A percentile compares a stretch with the other conserved stretches of the same genome.
These are phyloP conservation scores for Aspergillus vadensis DNA, from an alignment of 2,329 filamentous ascomycete genomes.

Conservation along the genomic window DNA sequence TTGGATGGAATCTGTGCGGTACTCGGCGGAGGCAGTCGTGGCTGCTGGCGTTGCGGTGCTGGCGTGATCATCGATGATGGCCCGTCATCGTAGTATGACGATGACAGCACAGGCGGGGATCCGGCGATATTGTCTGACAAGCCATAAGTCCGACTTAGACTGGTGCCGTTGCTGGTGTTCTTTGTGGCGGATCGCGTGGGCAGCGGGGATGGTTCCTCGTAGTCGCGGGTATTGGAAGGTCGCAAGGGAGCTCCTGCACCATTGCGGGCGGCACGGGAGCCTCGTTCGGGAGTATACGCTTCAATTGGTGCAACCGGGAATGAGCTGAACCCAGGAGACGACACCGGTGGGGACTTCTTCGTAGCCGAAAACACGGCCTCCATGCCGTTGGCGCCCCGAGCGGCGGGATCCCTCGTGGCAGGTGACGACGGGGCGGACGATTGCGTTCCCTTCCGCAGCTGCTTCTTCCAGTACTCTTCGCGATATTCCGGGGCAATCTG, in stretches of 20 bases:
- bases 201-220: slow-evolving; percentile 47
- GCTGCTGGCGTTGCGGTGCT: slow-evolving; percentile 52
- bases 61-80: slow-evolving; percentile 52
- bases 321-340: slow-evolving; percentile 45
- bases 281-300: slow-evolving; percentile 52
- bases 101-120: slow-evolving; percentile 52
- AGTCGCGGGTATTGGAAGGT: slow-evolving; percentile 37
- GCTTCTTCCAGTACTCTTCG: slow-evolving; percentile 82
- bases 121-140: slow-evolving; percentile 43
- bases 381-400: slow-evolving; percentile 40
- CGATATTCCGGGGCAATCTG: slow-evolving; percentile 81
- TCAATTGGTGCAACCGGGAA: slow-evolving; percentile 47
- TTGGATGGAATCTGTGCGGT: slow-evolving; percentile 53
- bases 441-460: slow-evolving; percentile 46
- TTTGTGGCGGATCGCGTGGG: slow-evolving; percentile 37
- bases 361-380: slow-evolving; percentile 44
- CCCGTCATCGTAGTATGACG: slow-evolving; percentile 52
- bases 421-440: slow-evolving; percentile 51
- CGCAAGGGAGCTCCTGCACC: slow-evolving; percentile 32
- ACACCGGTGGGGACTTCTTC: slow-evolving; percentile 42
- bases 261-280: slow-evolving; percentile 40
- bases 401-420: slow-evolving; percentile 46
- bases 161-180: slow-evolving; percentile 30
- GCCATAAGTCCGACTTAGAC: slow-evolving; percentile 39
- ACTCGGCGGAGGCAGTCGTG: slow-evolving; percentile 50